These are phyloP conservation scores for Spathaspora sp. DNA, from an alignment of 1,139 yeast species.

Conservation along the genomic window DNA sequence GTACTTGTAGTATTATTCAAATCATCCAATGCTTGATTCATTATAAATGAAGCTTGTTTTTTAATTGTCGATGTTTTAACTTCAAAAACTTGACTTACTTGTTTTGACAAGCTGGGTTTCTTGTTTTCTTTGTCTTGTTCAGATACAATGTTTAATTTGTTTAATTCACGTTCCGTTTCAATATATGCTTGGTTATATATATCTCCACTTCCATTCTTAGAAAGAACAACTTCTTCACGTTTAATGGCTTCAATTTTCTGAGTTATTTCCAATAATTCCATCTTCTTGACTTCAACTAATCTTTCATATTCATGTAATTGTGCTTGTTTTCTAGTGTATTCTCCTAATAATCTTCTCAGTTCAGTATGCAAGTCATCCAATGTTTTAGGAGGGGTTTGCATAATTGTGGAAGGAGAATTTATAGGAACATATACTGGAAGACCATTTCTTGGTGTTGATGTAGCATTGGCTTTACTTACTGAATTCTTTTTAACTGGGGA, in stretches of 20 bases:
- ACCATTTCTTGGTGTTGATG: slow-evolving; percentile 11
- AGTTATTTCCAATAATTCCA: slow-evolving; percentile 31
- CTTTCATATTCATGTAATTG: slow-evolving; percentile 25
- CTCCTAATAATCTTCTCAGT: slow-evolving; percentile 14
- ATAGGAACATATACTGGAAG: slow-evolving; percentile 19
- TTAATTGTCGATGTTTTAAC: slow-evolving; percentile 6
- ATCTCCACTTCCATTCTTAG: slow-evolving; percentile 7
- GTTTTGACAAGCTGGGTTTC: slow-evolving; percentile 6
- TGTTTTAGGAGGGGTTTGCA: slow-evolving; percentile 2
- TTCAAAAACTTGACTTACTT: slow-evolving; percentile 7
- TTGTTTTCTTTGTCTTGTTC: neutral
- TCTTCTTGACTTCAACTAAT: slow-evolving; percentile 22
- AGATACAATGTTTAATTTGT: slow-evolving; percentile 5
- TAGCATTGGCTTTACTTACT: neutral
- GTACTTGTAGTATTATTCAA: slow-evolving; percentile 11
- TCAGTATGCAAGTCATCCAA: slow-evolving; percentile 9
- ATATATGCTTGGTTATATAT: slow-evolving; percentile 11
- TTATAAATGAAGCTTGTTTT: slow-evolving; percentile 10
- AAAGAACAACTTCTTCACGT: slow-evolving; percentile 10
- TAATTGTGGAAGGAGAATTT: neutral
- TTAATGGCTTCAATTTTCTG: slow-evolving; percentile 17
- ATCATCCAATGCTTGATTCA: slow-evolving; percentile 10
- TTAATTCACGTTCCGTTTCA: slow-evolving; percentile 13
- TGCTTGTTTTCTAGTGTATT: slow-evolving; percentile 23
- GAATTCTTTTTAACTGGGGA: slow-evolving; percentile 2